phyloP scores from a whole-genome alignment of 2,329 filamentous ascomycete genomes.

The Phialophora macrospora region DNA sequence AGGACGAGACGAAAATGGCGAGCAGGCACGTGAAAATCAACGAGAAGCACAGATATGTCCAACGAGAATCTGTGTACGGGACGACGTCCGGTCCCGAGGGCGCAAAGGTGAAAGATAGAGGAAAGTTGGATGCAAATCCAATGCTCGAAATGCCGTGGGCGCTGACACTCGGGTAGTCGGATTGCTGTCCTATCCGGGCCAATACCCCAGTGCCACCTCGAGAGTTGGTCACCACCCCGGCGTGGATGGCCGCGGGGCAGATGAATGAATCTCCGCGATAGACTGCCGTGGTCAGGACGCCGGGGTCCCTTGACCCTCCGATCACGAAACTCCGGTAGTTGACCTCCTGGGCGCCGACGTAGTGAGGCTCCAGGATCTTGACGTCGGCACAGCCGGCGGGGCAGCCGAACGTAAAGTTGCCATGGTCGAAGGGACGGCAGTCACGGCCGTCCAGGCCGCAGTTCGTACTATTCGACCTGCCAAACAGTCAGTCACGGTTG shows the following conservation, averaged over 20 bases:
- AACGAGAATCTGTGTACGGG: constrained; percentile 61
- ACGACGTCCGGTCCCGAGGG: constrained; percentile 26
- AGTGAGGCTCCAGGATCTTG: constrained; percentile 60
- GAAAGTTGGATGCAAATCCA: constrained; percentile 62
- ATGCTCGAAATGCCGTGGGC: constrained; percentile 59
- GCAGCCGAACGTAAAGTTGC: constrained; percentile 61
- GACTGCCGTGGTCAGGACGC: constrained; percentile 48
- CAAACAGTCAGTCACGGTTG: not conserved
- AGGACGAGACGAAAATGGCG: constrained; percentile 62
- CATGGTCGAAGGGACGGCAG: constrained; percentile 62
- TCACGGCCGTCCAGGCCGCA: constrained; percentile 63
- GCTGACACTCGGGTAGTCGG: constrained; percentile 52
- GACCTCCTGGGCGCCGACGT: constrained; percentile 60
- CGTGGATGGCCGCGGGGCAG: constrained; percentile 64
- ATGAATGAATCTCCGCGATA: constrained; percentile 67
- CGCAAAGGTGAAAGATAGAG: constrained; percentile 38
- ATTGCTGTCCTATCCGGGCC: constrained; percentile 57
- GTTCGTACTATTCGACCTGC: constrained; percentile 23
- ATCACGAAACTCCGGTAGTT: constrained; percentile 62
- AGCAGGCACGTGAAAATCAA: constrained; percentile 60
- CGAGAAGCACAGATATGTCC: constrained; percentile 62
- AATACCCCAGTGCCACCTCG: constrained; percentile 64
- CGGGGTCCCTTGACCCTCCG: constrained; percentile 54
- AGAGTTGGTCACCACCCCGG: constrained; percentile 60
- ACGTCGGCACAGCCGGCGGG: constrained; percentile 61